These are phyloP conservation scores for Colletotrichum sp. DNA, from an alignment of 2,329 filamentous ascomycete genomes.

Conservation along the genomic window DNA sequence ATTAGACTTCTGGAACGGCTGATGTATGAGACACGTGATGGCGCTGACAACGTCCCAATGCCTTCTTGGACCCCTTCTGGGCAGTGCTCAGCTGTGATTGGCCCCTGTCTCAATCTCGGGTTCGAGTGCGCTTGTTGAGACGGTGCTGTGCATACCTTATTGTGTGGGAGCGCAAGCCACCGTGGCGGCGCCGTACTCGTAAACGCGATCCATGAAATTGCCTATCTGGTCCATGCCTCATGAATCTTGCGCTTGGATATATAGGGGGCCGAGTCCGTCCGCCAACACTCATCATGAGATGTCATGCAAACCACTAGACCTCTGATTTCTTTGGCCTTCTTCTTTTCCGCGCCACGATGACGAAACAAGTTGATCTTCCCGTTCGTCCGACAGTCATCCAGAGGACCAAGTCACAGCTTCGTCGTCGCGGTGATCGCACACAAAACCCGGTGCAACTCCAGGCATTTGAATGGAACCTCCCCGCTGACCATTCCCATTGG, in stretches of 20 bases:
- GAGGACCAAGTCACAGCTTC: not conserved
- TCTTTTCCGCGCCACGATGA: not conserved
- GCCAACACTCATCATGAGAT: not conserved
- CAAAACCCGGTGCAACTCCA: constrained; percentile 15
- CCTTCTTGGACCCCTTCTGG: not conserved
- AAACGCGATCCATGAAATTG: not conserved
- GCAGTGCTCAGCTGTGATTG: not conserved
- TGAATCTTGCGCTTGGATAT: not conserved
- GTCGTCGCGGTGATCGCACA: not conserved
- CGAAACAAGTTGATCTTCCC: not conserved
- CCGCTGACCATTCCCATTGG: constrained; percentile 14
- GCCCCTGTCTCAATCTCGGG: not conserved
- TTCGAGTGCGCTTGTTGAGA: not conserved
- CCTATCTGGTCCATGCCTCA: not conserved
- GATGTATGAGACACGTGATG: constrained; percentile 21
- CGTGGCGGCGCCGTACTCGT: not conserved
- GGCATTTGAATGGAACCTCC: constrained; percentile 17
- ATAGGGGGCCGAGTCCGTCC: not conserved
- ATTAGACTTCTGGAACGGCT: constrained; percentile 14
- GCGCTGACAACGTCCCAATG: not conserved
- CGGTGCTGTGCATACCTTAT: not conserved
- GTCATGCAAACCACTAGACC: not conserved
- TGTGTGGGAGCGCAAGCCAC: not conserved
- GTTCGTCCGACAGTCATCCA: not conserved
- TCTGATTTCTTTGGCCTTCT: not conserved